Evolutionary conservation across 2,329 filamentous ascomycete species (phyloP), one percentile per base, ranked within the genome.

Genomic region (Penicillium sp.): DNA sequence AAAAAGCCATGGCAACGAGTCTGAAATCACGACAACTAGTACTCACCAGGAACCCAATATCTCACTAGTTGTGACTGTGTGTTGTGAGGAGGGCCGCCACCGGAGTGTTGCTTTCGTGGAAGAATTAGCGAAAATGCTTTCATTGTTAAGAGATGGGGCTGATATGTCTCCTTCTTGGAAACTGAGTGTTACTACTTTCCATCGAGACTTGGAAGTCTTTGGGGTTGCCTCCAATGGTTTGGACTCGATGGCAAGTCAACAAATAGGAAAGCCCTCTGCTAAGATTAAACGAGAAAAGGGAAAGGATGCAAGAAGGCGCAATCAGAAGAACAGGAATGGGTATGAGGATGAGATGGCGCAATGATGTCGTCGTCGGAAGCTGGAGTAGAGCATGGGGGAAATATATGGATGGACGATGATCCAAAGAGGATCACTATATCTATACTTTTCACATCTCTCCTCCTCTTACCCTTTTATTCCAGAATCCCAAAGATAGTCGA

Each of bases 11-110:
- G 12, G 4, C 21, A 9, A 45, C 7, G n/a, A 13, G 9, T 4
- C 10, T 21, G n/a, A 46, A 29, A 40, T 21, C 35, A n/a, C 1
- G 13, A 38, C n/a, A 35, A 19, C 8, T 6, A n/a, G 15, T 13
- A 37, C 23, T 25, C 33, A 38, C 23, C 33, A 23, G 19, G 38
- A 23, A 1, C 17, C 21, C 3, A 27, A 51, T 15, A 49, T 54
- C n/a, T 23, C 41, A 27, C 5, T 58, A 0, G 12, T 47, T n/a
- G 49, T 62, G 23, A 54, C 58, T 38, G 38, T 60, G 38, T 62
- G 55, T 38, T 58, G 58, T 19, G 58, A 60, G 35, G 54, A 60
- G 9, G 51, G 60, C 19, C 51, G 43, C 21, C 57, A 60, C 42
- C 33, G 60, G 12, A 60, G 54, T 31, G 55, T 58, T 38, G 48